These are phyloP conservation scores for Rhododendron mucronatum DNA, from an alignment of 148 eudicot genomes.

Conservation along the genomic window DNA sequence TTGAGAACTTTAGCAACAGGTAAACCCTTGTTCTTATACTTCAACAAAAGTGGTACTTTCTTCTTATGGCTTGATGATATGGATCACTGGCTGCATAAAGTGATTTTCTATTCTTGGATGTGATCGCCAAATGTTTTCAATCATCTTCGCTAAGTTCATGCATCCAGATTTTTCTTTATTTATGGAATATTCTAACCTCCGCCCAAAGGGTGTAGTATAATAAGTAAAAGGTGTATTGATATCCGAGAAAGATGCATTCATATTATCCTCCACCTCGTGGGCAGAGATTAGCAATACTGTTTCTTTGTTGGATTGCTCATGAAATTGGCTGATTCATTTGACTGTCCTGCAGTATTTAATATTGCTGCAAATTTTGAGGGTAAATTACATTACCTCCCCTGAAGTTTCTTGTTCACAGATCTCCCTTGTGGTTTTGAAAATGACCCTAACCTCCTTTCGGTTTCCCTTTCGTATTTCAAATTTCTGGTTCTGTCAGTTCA, in stretches of 20 bases:
- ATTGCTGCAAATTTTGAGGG: not conserved
- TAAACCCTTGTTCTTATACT: constrained; percentile 20
- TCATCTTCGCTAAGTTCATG: not conserved
- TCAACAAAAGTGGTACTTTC: not conserved
- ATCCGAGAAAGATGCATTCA: too few species aligned
- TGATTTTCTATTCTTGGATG: not conserved
- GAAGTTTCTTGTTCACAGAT: not conserved
- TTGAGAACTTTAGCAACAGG: constrained; percentile 91
- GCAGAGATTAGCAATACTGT: too few species aligned
- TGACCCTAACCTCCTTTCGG: not conserved
- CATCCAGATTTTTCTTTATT: not conserved
- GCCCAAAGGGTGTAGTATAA: too few species aligned
- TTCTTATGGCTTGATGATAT: not conserved
- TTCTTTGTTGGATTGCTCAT: not conserved
- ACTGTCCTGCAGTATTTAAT: not conserved
- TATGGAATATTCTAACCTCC: too few species aligned
- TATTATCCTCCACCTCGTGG: too few species aligned
- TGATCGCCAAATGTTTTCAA: not conserved
- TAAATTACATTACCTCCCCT: not conserved
- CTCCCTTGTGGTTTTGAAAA: not conserved
- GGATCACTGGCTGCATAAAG: not conserved
- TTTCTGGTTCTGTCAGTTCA: not conserved
- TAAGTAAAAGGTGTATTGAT: too few species aligned
- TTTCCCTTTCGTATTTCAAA: not conserved
- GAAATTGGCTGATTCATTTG: not conserved